Base-by-base conservation (phyloP, 208 protist genomes). In the Crithidia mellificae region DNA sequence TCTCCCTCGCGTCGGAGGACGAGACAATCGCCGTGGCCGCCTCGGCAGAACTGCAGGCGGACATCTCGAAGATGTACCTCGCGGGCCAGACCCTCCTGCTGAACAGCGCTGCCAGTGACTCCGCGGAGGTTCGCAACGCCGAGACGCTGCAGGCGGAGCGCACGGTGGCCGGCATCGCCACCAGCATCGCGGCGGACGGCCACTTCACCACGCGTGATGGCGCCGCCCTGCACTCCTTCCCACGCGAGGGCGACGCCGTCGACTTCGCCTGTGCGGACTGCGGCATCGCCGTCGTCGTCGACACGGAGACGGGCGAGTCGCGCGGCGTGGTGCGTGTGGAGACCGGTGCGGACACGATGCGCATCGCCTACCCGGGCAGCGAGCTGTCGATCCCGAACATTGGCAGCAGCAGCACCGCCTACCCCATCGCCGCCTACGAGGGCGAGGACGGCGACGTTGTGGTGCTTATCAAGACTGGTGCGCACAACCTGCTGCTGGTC, bases 401-500 rank as follows among this genome's bases (percentile, higher is more conserved):
- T 9, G 46, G 15, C 54, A 74, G 63, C 68, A 72, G 53, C 25
- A 64, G 27, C 50, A 58, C 63, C 20, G 68, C 80, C 30, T 70
- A 70, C 61, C 65, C 70, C 6, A 74, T 86, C 15, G 12, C 76
- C 27, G 74, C 64, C 43, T 86, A 80, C 32, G 49, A 74, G 43
- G 52, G 36, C 24, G 68, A 49, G 17, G 63, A 72, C 41, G 56
- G 55, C 30, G 77, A 78, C 41, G 44, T 74, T 0, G 47, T 63
- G 14, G 77, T 54, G 2, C 74, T 95, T 14, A 63, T 95, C 54
- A 86, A 87, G 58, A 76, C 77, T 1, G 44, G 66, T 12, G 84
- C 82, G 24, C 70, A 74, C 38, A 77, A 95, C 75, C 63, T 95
- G 22, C 29, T 87, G 34, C 83, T 90, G 6, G 78, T 93, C 12